Percentiles rank a stretch among this genome's conserved stretches.
phyloP scores from a whole-genome alignment of 108 stramenopile species.

The Nitzschia palea region DNA sequence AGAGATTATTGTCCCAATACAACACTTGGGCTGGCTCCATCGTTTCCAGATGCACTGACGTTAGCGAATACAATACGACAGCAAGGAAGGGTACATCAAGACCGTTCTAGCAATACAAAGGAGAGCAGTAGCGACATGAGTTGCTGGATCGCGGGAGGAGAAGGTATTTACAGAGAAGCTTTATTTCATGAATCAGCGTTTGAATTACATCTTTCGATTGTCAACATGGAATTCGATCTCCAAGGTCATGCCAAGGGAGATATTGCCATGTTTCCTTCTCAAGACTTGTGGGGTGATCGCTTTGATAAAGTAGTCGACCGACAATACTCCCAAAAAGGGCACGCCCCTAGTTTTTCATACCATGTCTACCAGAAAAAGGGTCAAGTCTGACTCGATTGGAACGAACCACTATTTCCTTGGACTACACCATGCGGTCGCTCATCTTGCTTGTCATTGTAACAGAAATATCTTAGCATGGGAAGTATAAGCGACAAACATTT shows the following conservation, averaged over 20 bases:
- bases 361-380: conserved; percentile 6
- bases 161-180: conserved; percentile 66
- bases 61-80: conserved; percentile 38
- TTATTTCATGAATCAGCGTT: conserved; percentile 44
- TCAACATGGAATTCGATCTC: conserved; percentile 34
- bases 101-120: neutral
- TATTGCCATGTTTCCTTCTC: conserved; percentile 13
- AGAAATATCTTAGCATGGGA: too few species aligned
- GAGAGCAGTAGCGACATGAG: neutral
- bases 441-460: too few species aligned
- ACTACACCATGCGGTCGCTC: too few species aligned
- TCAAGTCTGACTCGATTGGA: too few species aligned
- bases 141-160: conserved; percentile 85
- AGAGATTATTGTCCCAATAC: neutral
- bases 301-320: neutral
- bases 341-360: conserved; percentile 4
- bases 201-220: conserved; percentile 62
- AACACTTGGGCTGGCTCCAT: conserved; percentile 46
- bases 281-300: neutral
- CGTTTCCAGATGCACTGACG: conserved; percentile 68
- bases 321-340: neutral
- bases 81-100: neutral
- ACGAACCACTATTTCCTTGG: too few species aligned
- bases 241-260: neutral
- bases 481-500: neutral